A percentile compares a stretch with the other conserved stretches of the same genome.
Conservation (phyloP, 805 yeast genomes). For the Schwanniomyces vanrijiae region DNA sequence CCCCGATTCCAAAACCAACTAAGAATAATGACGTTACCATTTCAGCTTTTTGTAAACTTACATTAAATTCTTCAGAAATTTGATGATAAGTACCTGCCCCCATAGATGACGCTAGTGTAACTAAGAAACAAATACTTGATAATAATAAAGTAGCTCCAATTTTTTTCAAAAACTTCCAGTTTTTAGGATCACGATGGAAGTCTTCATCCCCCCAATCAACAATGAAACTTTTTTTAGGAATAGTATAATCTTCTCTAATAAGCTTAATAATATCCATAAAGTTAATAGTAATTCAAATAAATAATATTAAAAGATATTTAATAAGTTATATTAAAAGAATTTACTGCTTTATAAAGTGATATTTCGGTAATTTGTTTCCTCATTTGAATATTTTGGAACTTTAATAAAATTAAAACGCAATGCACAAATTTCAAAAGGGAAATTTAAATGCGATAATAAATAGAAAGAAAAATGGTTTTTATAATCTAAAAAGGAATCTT, state of each 20-base stretch:
- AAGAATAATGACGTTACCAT: conserved; percentile 2
- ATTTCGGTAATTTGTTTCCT: no score
- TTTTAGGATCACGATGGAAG: not conserved
- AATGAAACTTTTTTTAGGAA: not conserved
- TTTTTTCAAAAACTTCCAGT: not conserved
- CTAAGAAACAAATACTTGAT: not conserved
- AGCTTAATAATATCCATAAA: not conserved
- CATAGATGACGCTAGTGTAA: conserved; percentile 2
- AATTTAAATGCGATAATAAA: no score
- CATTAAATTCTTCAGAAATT: not conserved
- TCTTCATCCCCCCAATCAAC: not conserved
- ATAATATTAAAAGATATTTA: no score
- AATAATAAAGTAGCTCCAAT: not conserved
- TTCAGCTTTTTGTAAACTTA: not conserved
- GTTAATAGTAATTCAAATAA: no score
- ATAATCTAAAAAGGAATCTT: no score
- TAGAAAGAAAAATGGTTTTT: no score
- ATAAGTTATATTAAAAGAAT: no score
- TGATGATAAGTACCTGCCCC: conserved; percentile 2
- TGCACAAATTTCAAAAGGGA: no score
- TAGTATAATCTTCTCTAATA: not conserved
- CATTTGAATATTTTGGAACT: no score
- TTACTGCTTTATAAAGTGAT: no score
- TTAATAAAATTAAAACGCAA: no score
- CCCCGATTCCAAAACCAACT: conserved; percentile 4